phyloP scores from a whole-genome alignment of 495 filamentous ascomycete species.

The Rostrohypoxylon terebratum region DNA sequence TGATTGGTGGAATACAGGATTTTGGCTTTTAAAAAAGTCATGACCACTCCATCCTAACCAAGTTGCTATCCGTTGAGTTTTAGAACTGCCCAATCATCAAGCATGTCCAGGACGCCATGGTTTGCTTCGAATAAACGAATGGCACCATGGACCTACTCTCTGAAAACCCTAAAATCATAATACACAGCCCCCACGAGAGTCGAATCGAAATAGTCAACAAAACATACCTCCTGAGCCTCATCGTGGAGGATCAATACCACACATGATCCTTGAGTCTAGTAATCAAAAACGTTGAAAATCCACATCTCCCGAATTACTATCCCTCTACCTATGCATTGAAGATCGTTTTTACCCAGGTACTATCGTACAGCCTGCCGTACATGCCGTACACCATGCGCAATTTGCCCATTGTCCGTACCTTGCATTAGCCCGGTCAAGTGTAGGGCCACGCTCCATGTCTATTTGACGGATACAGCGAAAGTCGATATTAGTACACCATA shows the following conservation, averaged over 20 bases:
- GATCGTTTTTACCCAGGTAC: constrained; percentile 20
- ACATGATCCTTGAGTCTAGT: not conserved
- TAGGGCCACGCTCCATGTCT: constrained; percentile 27
- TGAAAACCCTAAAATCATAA: not conserved
- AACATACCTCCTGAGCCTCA: too few species aligned
- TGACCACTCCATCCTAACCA: not conserved
- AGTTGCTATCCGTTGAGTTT: constrained; percentile 8
- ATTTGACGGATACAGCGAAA: constrained; percentile 26
- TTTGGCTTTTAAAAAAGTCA: not conserved
- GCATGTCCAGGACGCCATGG: not conserved
- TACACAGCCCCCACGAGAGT: too few species aligned
- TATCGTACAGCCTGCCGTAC: not conserved
- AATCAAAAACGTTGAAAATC: not conserved
- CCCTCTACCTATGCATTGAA: constrained; percentile 14
- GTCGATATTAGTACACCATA: constrained; percentile 7
- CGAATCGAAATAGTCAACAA: too few species aligned
- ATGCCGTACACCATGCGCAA: constrained; percentile 7
- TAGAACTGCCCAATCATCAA: not conserved
- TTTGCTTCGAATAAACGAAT: not conserved
- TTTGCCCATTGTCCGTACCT: constrained; percentile 37
- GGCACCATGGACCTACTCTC: not conserved
- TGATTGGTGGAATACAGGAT: not conserved
- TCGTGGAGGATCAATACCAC: not conserved
- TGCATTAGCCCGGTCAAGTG: constrained; percentile 38
- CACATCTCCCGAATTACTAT: constrained; percentile 12